Base-by-base conservation (phyloP, 108 stramenopile genomes). In the Cyclotella atomus region DNA sequence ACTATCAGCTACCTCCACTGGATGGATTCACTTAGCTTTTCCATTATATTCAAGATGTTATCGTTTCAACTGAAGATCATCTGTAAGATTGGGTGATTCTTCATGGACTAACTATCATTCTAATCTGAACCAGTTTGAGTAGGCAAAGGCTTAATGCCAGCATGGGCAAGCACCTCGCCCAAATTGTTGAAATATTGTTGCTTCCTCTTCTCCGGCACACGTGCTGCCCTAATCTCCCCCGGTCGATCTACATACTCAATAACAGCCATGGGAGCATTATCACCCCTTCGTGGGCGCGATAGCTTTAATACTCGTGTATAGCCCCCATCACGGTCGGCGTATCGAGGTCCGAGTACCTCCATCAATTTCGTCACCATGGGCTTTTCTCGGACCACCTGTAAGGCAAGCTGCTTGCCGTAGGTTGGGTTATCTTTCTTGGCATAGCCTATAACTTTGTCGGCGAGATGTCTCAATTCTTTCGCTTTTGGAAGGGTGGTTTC, bases 181-280 rank as follows among this genome's bases (percentile, higher is more conserved):
- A 77, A 50, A 34, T 76, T 72, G 23, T 79, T 70, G 30, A 79
- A 66, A 27, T 70, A 81, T 35, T 44, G 46, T 33, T 81, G 35
- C 62, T 77, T 86, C 36, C 85, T 67, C 56, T 57, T 69, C 41
- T 66, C 41, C n/a, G 95, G 95, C 32, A 91, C 91, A 55, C 91
- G 85, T 12, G 97, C 96, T 14, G 92, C 86, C 41, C 96, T 79
- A 27, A 97, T 76, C 79, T 96, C 98, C n/a, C 94, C 94, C 20
- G 90, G 91, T 45, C 97, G 91, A 85, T 97, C 99, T 0, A 99
- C 97, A 70, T 97, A 97, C 85, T 99, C 99, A 68, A 99, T 97
- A 10, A 99, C 72, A 0, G 97, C 95, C 99, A 99, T 99, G 41
- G 95, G 93, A 5, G 99, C 98, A 41, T 90, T 90, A 71, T 99